Evolutionary conservation across 1,139 yeast species (phyloP), one percentile per base, ranked within the genome.

Genomic region (Blastobotrys indianensis): DNA sequence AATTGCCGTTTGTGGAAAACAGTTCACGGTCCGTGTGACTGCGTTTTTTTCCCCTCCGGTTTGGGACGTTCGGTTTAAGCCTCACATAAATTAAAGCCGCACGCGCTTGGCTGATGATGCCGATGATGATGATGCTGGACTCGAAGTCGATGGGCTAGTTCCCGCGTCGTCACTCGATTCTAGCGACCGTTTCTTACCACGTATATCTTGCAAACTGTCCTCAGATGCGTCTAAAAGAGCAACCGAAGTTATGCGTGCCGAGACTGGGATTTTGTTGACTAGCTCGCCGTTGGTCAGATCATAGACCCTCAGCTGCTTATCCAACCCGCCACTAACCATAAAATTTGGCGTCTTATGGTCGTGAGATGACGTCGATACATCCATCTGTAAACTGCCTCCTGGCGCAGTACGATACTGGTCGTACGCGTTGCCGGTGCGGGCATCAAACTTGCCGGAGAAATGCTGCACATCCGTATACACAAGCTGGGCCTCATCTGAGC

Each of bases 231-330:
- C 62, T 32, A 85, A 54, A 8, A 83, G 61, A 36, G 72, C 56
- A 8, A 83, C 72, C 30, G 70, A 69, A 42, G 77, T 75, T 3
- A 83, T 71, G 56, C 82, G 85, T 4, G 84, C 75, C 1, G 86
- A 87, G 37, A 82, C 58, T 54, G 76, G 83, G 9, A 82, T 81
- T 58, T 84, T 84, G 10, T 77, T 82, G 30, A 80, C 61, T 46
- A 79, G 67, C 36, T 75, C 74, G 47, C 92, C 73, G 0, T 77
- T 63, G 4, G 67, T 66, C n/a, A 79, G 58, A 53, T 84, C 81
- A 62, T 78, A 86, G 6, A 83, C 83, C 49, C 95, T 73, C 41
- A 84, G 70, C 58, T 84, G 84, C 59, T 90, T 74, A 61, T 86
- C 95, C 34, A 85, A 69, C 0, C 94, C 94, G 40, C 94, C 94